Evolutionary conservation across 2,329 filamentous ascomycete genomes (phyloP).

Genomic region (Pyrenochaeta sp.): DNA sequence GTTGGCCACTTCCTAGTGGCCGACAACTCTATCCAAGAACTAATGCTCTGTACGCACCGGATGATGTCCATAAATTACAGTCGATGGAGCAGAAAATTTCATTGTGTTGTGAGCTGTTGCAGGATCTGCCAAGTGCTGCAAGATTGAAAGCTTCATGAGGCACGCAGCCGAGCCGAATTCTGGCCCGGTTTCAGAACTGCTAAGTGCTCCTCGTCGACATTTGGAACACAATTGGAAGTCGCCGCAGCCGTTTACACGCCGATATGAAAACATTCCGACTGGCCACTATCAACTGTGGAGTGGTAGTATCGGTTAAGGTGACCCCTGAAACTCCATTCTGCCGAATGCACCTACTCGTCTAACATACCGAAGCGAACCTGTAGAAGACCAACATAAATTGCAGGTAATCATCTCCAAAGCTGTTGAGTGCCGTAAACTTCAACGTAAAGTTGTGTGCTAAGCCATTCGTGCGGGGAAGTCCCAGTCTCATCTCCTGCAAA

Average conservation of each 20-base stretch:
- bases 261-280: not conserved
- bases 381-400: conserved; percentile 8
- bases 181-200: not conserved
- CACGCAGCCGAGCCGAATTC: no score
- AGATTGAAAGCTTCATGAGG: no score
- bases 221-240: not conserved
- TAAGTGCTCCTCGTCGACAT: not conserved
- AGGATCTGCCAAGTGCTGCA: no score
- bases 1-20: not conserved
- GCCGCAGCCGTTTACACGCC: not conserved
- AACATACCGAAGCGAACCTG: conserved; percentile 1
- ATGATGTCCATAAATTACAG: not conserved
- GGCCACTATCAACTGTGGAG: not conserved
- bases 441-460: not conserved
- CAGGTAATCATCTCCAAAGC: not conserved
- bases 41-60: not conserved
- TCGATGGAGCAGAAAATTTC: not conserved
- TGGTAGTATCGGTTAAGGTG: conserved; percentile 4
- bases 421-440: not conserved
- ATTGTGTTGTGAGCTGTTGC: not conserved
- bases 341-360: conserved; percentile 3
- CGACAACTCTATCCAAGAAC: not conserved
- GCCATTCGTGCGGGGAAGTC: not conserved
- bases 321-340: conserved; percentile 12
- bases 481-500: conserved; percentile 1